Conservation (phyloP, 306 rosid genomes). For the Prunus mongolica region DNA sequence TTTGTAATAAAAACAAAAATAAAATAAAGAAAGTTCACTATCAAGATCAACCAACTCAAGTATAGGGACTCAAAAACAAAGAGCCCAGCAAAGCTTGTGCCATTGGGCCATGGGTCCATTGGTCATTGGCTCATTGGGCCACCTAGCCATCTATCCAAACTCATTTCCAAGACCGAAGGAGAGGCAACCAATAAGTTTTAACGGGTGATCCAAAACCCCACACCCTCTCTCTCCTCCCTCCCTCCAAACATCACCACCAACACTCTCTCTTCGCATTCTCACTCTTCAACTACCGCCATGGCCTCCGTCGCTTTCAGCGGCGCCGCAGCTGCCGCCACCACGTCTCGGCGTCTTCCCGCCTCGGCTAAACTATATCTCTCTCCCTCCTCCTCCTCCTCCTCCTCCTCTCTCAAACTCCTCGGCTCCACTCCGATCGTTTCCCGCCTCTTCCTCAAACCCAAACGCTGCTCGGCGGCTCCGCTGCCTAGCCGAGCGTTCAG, state of each 20-base stretch:
- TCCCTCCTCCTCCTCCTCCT: neutral
- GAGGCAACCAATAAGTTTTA: constrained; percentile 14
- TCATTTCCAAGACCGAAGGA: constrained; percentile 25
- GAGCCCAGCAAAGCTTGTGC: too few relatives aligned
- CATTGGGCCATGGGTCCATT: neutral
- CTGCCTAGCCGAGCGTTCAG: constrained; percentile 36
- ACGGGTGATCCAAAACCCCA: neutral
- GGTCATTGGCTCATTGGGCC: neutral
- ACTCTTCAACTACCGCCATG: constrained; percentile 27
- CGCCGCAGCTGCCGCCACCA: constrained; percentile 29
- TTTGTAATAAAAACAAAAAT: too few relatives aligned
- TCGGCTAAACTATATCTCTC: constrained; percentile 34
- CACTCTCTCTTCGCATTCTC: neutral
- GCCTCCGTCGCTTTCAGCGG: constrained; percentile 32
- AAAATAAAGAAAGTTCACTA: too few relatives aligned
- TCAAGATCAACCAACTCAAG: too few relatives aligned
- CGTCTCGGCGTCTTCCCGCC: constrained; percentile 50
- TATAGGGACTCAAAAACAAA: too few relatives aligned
- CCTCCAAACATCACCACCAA: neutral
- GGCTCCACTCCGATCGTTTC: constrained; percentile 68
- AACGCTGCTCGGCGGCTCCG: constrained; percentile 25
- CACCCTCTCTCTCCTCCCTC: neutral
- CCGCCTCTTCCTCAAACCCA: constrained; percentile 46
- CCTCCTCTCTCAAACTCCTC: constrained; percentile 38
- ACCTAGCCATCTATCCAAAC: neutral